Conservation (phyloP, 371 early-diverging fungal species). For the Modicella reniformis region DNA sequence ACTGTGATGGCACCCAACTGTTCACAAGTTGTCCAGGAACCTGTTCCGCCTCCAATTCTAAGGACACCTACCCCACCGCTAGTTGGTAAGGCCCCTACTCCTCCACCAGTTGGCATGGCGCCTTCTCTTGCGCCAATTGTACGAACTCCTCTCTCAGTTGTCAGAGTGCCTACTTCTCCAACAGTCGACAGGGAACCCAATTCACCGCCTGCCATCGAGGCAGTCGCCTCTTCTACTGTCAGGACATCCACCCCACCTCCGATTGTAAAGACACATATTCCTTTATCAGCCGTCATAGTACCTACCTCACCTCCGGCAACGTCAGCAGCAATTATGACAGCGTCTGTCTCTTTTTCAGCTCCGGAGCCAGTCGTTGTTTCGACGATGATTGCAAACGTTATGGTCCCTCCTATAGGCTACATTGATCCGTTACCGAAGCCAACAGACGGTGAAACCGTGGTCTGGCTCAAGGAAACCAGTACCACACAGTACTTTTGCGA, state of each 20-base stretch:
- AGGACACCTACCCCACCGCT: background rate
- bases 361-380: constrained; percentile 4
- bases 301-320: too few species aligned
- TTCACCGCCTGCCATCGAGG: background rate
- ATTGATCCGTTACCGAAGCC: constrained; percentile 9
- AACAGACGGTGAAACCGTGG: constrained; percentile 8
- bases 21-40: background rate
- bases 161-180: background rate
- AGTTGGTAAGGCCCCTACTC: background rate
- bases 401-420: constrained; percentile 20
- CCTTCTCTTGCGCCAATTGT: too few species aligned
- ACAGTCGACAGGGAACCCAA: background rate
- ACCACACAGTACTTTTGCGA: constrained; percentile 28
- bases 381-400: background rate
- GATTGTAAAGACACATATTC: background rate
- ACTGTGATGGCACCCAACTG: background rate
- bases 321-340: too few species aligned
- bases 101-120: background rate
- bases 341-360: background rate
- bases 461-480: constrained; percentile 28
- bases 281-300: background rate
- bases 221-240: background rate
- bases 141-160: background rate
- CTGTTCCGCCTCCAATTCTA: background rate
- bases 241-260: background rate